Conservation (phyloP, 768 basidiomycete species). For the Pleurotus citrinopileatus region DNA sequence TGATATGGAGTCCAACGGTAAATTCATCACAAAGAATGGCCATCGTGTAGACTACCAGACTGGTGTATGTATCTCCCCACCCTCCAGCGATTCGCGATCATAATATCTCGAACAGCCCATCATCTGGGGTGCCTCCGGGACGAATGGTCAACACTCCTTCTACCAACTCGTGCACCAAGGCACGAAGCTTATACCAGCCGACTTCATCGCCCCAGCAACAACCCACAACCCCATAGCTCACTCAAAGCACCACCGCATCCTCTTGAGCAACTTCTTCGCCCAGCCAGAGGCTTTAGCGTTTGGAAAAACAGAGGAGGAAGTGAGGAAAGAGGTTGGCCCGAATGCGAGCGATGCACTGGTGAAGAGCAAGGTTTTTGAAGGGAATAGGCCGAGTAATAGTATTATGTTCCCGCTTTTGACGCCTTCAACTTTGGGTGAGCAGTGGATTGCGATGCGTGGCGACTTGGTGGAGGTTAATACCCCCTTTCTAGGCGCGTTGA, state of each 20-base stretch:
- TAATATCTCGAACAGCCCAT: conserved; percentile 62
- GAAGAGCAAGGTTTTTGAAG: conserved; percentile 98
- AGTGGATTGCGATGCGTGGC: no score
- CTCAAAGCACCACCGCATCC: conserved; percentile 95
- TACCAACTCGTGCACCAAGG: conserved; percentile 97
- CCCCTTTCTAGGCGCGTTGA: conserved; percentile 71
- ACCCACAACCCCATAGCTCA: conserved; percentile 84
- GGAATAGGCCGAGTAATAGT: conserved; percentile 95
- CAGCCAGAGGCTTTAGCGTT: conserved; percentile 98
- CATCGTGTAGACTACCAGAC: conserved; percentile 94
- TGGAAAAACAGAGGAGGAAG: conserved; percentile 92
- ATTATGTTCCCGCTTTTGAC: conserved; percentile 94
- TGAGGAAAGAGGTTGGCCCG: conserved; percentile 58
- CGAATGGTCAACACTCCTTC: conserved; percentile 99
- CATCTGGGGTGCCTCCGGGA: conserved; percentile 98
- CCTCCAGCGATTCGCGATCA: not conserved
- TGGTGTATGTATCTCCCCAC: conserved; percentile 56
- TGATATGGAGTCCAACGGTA: conserved; percentile 99
- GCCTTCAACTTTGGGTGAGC: conserved; percentile 77
- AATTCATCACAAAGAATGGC: conserved; percentile 92
- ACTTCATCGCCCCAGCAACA: conserved; percentile 89
- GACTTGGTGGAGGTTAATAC: no score
- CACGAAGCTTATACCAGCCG: conserved; percentile 87
- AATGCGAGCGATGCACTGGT: conserved; percentile 80
- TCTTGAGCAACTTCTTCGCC: conserved; percentile 97